A percentile compares a stretch with the other conserved stretches of the same genome.
phyloP scores from a whole-genome alignment of 768 basidiomycete genomes.

The Macrolepiota dolichaula region DNA sequence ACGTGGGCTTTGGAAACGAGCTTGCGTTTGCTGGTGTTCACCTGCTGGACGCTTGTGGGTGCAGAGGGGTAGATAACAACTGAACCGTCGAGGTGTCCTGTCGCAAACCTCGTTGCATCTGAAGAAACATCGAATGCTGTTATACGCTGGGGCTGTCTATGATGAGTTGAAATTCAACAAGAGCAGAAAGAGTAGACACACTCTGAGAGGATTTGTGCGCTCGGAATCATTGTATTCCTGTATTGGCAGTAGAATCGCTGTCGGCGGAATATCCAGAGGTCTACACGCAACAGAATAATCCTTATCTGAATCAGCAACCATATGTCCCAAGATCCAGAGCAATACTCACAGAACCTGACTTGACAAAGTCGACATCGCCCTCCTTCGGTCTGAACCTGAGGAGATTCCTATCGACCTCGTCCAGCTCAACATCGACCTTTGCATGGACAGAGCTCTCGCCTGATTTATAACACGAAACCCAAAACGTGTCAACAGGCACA shows the following conservation, averaged over 20 bases:
- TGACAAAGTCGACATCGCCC: conserved; percentile 42
- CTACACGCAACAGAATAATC: conserved; percentile 43
- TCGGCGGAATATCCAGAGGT: conserved; percentile 39
- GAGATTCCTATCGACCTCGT: conserved; percentile 49
- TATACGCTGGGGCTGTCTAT: conserved; percentile 47
- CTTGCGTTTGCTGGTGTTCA: conserved; percentile 26
- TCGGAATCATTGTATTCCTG: conserved; percentile 49
- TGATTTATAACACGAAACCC: conserved; percentile 65
- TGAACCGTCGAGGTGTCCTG: conserved; percentile 55
- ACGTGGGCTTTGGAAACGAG: conserved; percentile 40
- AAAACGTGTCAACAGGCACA: conserved; percentile 59
- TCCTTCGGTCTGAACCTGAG: conserved; percentile 44
- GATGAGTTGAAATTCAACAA: not conserved
- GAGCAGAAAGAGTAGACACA: conserved; percentile 18
- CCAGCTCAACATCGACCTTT: conserved; percentile 51
- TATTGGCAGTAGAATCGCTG: conserved; percentile 6
- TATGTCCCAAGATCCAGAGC: conserved; percentile 20
- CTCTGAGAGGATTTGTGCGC: conserved; percentile 36
- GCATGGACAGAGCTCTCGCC: conserved; percentile 59
- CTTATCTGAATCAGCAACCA: conserved; percentile 15
- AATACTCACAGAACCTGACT: conserved; percentile 24
- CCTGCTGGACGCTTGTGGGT: conserved; percentile 16
- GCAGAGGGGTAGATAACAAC: conserved; percentile 46
- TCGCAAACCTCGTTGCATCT: conserved; percentile 47
- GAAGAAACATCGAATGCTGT: conserved; percentile 63